A percentile compares a stretch with the other conserved stretches of the same genome.
Evolutionary conservation across 2,329 filamentous ascomycete species (phyloP).

Genomic region (Colletotrichum sublineola): DNA sequence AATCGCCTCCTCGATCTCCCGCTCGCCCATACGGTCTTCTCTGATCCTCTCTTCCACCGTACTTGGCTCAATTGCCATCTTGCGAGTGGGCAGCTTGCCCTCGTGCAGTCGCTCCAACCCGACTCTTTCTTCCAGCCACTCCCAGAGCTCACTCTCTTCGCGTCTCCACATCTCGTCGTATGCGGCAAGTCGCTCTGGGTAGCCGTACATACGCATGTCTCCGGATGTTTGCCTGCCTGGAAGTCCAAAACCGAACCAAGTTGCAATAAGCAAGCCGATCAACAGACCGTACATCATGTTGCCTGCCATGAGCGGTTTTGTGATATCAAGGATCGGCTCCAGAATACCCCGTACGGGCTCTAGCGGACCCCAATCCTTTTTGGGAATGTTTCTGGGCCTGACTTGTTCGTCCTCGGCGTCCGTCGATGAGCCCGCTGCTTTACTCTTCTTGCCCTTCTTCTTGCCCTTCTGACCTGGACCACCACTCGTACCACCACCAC

Average conservation of each 20-base stretch:
- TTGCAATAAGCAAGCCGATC: slow-evolving; percentile 78
- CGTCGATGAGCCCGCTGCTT: slow-evolving; percentile 59
- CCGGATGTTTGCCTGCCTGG: slow-evolving; percentile 48
- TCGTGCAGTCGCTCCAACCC: slow-evolving; percentile 74
- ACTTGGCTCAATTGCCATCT: slow-evolving; percentile 65
- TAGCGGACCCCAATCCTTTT: slow-evolving; percentile 80
- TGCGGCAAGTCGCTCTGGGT: slow-evolving; percentile 79
- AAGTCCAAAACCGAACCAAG: slow-evolving; percentile 77
- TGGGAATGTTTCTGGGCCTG: slow-evolving; percentile 57
- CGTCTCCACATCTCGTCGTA: slow-evolving; percentile 94
- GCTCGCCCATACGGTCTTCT: slow-evolving; percentile 75
- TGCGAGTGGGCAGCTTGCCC: slow-evolving; percentile 55
- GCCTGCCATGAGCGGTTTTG: slow-evolving; percentile 79
- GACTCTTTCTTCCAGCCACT: slow-evolving; percentile 90
- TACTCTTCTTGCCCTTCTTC: slow-evolving; percentile 71
- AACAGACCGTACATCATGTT: slow-evolving; percentile 84
- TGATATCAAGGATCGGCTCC: slow-evolving; percentile 76
- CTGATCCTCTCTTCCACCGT: slow-evolving; percentile 71
- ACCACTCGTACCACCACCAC: slow-evolving; percentile 60
- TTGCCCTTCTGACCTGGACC: slow-evolving; percentile 67
- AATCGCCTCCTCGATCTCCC: slow-evolving; percentile 84
- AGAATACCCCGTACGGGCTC: slow-evolving; percentile 81
- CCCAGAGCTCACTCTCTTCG: slow-evolving; percentile 91
- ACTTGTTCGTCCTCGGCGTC: slow-evolving; percentile 57
- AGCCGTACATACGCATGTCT: slow-evolving; percentile 56